Base-by-base conservation (phyloP, 208 protist genomes). In the Cochliopodium minus region DNA sequence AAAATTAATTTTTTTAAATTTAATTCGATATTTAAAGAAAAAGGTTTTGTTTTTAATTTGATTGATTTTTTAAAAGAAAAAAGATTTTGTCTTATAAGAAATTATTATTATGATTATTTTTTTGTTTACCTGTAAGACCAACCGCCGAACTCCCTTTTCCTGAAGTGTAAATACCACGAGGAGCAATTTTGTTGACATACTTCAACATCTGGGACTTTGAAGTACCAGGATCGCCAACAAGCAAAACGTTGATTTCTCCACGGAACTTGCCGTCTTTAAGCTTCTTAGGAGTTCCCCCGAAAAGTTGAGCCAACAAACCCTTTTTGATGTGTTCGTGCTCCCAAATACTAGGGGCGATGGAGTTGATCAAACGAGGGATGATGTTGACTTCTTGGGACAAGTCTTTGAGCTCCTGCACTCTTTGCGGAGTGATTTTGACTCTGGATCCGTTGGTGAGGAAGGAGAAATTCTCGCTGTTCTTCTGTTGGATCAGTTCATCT, bases 141-240 rank as follows among this genome's bases (percentile, higher is more conserved):
- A 98, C 96, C 28, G 91, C 91, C 39, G 78, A 92, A 50, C 78
- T 88, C 26, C 94, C 96, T 62, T 97, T 97, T 50, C 95, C 96
- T 35, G 79, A 91, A 1, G 95, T 99, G 78, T 96, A 97, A 26
- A 99, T 86, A 23, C 92, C 92, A 38, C 92, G 82, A 34, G 95
- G 91, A 0, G 93, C 82, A 28, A 98, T 84, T 64, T 95, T 85
- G 62, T 98, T 82, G 20, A 98, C 94, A 59, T 93, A 94, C 11
- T 87, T 84, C 0, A 99, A 76, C n/a, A 99, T 74, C 73, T 99
- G 95, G 30, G 89, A 96, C 73, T 99, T 99, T 34, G 85, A 82
- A n/a, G 95, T 93, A 67, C 93, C 95, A 23, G 96, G 96, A 67
- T 99, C 96, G 30, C 96, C 96, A 66, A 90, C 92, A 0, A 99